Evolutionary conservation across 768 basidiomycete species (phyloP).

Genomic region (Pilatotrama ljubarskyi): DNA sequence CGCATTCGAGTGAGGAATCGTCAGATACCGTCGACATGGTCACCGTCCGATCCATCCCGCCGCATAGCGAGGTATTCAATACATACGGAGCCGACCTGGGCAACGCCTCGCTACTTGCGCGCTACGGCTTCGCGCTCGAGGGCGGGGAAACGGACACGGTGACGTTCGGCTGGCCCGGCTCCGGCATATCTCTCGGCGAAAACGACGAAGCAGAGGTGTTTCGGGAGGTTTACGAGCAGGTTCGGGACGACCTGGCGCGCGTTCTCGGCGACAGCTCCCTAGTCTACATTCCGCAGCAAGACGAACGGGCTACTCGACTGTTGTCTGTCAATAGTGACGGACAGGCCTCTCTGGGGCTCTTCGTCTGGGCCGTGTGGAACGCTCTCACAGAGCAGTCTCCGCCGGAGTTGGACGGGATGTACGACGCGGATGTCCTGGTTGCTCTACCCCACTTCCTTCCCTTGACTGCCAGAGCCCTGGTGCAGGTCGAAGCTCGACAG

Average conservation of each 20-base stretch:
- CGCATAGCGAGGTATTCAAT: slow-evolving; percentile 41
- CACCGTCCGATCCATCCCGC: slow-evolving; percentile 29
- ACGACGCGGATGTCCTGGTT: neutral
- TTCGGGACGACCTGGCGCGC: neutral
- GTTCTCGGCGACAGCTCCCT: slow-evolving; percentile 2
- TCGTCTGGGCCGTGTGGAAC: slow-evolving; percentile 23
- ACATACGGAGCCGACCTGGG: slow-evolving; percentile 38
- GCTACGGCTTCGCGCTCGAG: slow-evolving; percentile 45
- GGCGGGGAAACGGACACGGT: slow-evolving; percentile 37
- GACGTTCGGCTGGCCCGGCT: slow-evolving; percentile 21
- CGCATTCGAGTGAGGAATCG: neutral
- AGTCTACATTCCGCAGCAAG: slow-evolving; percentile 5
- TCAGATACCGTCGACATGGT: slow-evolving; percentile 44
- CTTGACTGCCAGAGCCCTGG: neutral
- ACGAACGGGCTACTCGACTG: neutral
- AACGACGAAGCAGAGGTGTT: neutral
- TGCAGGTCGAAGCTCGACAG: neutral
- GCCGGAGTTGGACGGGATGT: neutral
- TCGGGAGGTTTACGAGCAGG: neutral
- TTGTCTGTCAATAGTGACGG: slow-evolving; percentile 29
- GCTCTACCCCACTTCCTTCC: neutral
- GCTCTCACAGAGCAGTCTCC: neutral
- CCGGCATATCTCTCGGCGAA: neutral
- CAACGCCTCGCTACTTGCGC: slow-evolving; percentile 40
- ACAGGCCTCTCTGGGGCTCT: slow-evolving; percentile 22